These are phyloP conservation scores for Rhodomyrtus tomentosa DNA, from an alignment of 345 rosid genomes.

Conservation along the genomic window DNA sequence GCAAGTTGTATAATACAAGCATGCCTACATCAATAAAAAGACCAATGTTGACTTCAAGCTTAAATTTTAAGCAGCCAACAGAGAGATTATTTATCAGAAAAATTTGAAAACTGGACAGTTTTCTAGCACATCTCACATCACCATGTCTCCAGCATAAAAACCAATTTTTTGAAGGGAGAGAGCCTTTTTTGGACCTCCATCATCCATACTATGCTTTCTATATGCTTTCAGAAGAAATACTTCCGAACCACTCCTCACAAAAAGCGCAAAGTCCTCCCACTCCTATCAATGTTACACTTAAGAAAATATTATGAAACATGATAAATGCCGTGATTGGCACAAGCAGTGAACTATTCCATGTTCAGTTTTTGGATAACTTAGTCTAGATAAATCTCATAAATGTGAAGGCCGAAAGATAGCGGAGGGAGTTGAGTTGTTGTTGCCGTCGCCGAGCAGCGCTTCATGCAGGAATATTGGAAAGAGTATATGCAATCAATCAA, in stretches of 20 bases:
- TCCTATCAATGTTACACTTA: accelerated
- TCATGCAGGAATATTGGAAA: neutral
- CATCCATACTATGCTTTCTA: neutral
- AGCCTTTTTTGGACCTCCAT: neutral
- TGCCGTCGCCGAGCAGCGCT: neutral
- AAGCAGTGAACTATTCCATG: neutral
- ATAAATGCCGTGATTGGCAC: neutral
- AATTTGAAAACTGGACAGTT: neutral
- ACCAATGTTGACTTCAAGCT: neutral
- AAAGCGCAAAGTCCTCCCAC: neutral
- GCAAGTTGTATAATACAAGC: neutral
- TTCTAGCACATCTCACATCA: neutral
- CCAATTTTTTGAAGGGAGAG: neutral
- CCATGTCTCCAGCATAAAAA: neutral
- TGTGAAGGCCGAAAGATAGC: neutral
- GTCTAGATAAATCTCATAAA: neutral
- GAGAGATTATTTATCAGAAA: neutral
- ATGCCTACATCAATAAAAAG: neutral
- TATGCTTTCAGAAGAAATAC: neutral
- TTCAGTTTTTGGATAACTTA: neutral
- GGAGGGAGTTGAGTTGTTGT: neutral
- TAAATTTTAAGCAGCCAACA: neutral
- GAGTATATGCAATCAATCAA: neutral
- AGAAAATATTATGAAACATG: neutral
- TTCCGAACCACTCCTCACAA: neutral